Base-by-base conservation (phyloP, 163 green algal species). In the Chlorella variabilis region DNA sequence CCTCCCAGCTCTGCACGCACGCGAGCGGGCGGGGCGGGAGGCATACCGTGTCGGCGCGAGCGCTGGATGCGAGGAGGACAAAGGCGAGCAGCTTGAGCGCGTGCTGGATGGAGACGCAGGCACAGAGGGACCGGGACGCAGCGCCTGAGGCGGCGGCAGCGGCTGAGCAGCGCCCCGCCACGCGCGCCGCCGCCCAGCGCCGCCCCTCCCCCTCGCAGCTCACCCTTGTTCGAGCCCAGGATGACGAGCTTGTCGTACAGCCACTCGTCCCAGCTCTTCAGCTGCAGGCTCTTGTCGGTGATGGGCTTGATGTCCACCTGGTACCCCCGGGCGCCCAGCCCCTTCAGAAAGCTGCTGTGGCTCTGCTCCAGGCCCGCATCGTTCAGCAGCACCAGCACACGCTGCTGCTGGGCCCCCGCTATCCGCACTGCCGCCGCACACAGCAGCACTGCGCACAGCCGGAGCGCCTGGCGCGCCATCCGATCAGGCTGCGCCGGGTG, bases 181-280 rank as follows among this genome's bases (percentile, higher is more conserved):
- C 23, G 54, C 23, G 20, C 54, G 45, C 18, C 54, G 8, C 23
- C 54, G 23, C 54, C 23, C 34, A 3, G 2, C 34, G 33, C 34
- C 34, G 17, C 54, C 18, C 63, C 33, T 9, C 34, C 34, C 13
- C 18, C 63, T 29, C 25, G 21, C 21, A 61, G 13, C 80, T 71
- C 75, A 92, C 90, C 82, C 74, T 88, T 85, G 11, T 79, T 81
- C n/a, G 89, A 85, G 6, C 88, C 88, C 27, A 97, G 84, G 9
- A 96, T 78, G 23, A 95, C 78, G 8, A 97, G 65, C 42, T 94
- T 91, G 69, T 96, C 92, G 67, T 94, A 97, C 3, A 92, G 81
- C 86, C 87, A 96, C 0, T 83, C 80, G 66, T 95, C 94, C 89
- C 90, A 96, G 42, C 93, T 83, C 33, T 85, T 85, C 1, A 97